Evolutionary conservation across 352 stramenopile genomes (phyloP), one percentile per base, ranked within the genome.

Genomic region (Lagenidium giganteum): DNA sequence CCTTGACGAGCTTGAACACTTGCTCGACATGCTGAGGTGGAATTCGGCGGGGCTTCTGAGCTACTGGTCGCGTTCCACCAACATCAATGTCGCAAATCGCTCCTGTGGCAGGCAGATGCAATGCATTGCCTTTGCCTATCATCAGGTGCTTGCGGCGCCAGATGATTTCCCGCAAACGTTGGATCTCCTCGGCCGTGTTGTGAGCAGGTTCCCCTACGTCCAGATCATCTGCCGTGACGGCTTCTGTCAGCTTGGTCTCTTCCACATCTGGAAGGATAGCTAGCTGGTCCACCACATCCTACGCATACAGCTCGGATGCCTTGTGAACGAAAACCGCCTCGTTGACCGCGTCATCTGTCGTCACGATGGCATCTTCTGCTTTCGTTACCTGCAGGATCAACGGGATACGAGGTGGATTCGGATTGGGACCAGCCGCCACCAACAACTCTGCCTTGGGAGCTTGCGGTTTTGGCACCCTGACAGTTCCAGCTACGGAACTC

Each of bases 81-180:
- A 67, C 51, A 16, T 76, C 64, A 11, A 71, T 67, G 17, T 72
- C 61, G 12, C 62, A 73, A 0, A 69, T n/a, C 0, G 54, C 59
- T 0, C 61, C 58, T 3, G 37, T 26, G 0, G 53, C 61, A 1
- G 54, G 18, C 0, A 36, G 50, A 1, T 57, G 54, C 0, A 56
- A 12, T 0, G 57, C 53, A 13, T 70, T 67, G 0, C 51, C 53
- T 17, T 61, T 66, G 0, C 55, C 52, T 35, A 70, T 68, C 5
- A 74, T 13, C 9, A 61, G 46, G 7, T 46, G 29, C 7, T 23
- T 8, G 0, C 27, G 11, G 4, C 28, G 30, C 58, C 50, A 64
- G 13, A 75, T 48, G 12, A 61, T 58, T 0, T 35, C 21, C 0
- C 38, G 34, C 3, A 70, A 11, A 6, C 22, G 39, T 2, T 55